Evolutionary conservation across 164 flowering plant species (phyloP).

Genomic region (Stephania cephalantha): DNA sequence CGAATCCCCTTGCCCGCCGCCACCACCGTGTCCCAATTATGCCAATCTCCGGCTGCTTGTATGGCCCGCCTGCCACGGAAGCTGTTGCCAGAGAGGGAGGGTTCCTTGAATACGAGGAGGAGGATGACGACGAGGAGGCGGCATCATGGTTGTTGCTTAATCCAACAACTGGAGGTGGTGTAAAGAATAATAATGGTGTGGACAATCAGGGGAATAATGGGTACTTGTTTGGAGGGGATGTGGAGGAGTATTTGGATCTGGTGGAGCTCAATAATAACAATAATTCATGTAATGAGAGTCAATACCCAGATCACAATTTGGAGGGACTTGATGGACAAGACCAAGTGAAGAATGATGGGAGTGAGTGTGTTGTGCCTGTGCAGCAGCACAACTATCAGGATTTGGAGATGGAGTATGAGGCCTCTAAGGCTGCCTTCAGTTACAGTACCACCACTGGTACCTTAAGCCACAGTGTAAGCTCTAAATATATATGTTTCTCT

Average conservation of each 20-base stretch:
- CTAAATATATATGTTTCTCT: not conserved
- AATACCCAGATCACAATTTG: slow-evolving; percentile 23
- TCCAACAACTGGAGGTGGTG: slow-evolving; percentile 19
- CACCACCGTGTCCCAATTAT: slow-evolving; percentile 68
- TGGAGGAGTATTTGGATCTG: slow-evolving; percentile 68
- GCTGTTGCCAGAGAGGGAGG: not conserved
- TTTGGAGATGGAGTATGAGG: slow-evolving; percentile 40
- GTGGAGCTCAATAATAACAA: slow-evolving; percentile 31
- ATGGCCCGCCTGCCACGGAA: slow-evolving; percentile 19
- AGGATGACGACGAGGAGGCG: slow-evolving; percentile 60
- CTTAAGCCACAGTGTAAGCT: slow-evolving; percentile 27
- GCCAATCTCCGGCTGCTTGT: slow-evolving; percentile 23
- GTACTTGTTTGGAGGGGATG: slow-evolving; percentile 43
- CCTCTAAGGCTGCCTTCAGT: slow-evolving; percentile 33
- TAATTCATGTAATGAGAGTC: slow-evolving; percentile 31
- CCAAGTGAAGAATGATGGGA: slow-evolving; percentile 29
- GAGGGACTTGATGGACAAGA: slow-evolving; percentile 6
- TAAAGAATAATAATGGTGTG: slow-evolving; percentile 24
- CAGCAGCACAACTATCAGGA: slow-evolving; percentile 32
- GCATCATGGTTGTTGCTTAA: slow-evolving; percentile 69
- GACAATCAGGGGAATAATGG: slow-evolving; percentile 28
- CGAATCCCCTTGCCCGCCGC: slow-evolving; percentile 78
- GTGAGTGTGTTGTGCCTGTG: slow-evolving; percentile 61
- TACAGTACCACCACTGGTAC: slow-evolving; percentile 19
- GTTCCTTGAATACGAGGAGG: slow-evolving; percentile 18